These are phyloP conservation scores for Helotiales sp. DNA, from an alignment of 2,329 filamentous ascomycete genomes.

Conservation along the genomic window DNA sequence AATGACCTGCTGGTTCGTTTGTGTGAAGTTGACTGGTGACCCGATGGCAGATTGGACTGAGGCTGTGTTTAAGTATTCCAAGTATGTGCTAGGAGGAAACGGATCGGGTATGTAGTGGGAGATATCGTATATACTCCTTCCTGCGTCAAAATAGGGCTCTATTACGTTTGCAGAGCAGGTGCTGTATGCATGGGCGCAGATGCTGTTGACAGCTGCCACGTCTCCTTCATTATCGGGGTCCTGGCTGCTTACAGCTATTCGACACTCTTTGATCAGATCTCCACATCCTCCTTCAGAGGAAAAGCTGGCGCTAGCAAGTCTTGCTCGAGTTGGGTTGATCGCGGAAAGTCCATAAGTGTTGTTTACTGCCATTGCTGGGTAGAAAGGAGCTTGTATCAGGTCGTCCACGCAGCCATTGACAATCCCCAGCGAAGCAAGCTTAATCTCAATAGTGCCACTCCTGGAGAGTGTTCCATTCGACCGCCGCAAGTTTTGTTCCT, in stretches of 20 bases:
- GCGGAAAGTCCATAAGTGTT: slow-evolving; percentile 69
- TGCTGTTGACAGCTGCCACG: slow-evolving; percentile 42
- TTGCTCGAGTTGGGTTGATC: slow-evolving; percentile 57
- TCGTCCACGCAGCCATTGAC: slow-evolving; percentile 74
- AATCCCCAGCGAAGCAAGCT: slow-evolving; percentile 68
- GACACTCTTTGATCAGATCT: slow-evolving; percentile 58
- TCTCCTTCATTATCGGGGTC: slow-evolving; percentile 52
- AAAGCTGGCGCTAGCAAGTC: slow-evolving; percentile 53
- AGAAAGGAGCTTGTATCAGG: slow-evolving; percentile 62
- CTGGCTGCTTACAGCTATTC: slow-evolving; percentile 46
- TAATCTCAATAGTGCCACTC: slow-evolving; percentile 61
- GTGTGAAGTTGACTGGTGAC: slow-evolving; percentile 64
- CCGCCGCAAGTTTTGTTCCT: slow-evolving; percentile 65
- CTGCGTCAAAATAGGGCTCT: slow-evolving; percentile 42
- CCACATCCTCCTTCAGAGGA: slow-evolving; percentile 56
- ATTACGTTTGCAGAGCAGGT: slow-evolving; percentile 44
- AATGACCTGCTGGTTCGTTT: slow-evolving; percentile 53
- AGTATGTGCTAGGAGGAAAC: slow-evolving; percentile 65
- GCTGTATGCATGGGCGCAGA: slow-evolving; percentile 44
- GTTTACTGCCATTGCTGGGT: slow-evolving; percentile 61
- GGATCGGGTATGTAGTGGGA: slow-evolving; percentile 53
- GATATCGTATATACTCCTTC: slow-evolving; percentile 46
- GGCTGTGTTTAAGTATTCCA: slow-evolving; percentile 67
- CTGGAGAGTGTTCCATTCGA: slow-evolving; percentile 54
- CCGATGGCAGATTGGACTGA: slow-evolving; percentile 66